A percentile compares a stretch with the other conserved stretches of the same genome.
phyloP scores from a whole-genome alignment of 1,284 basidiomycete genomes.

The Cryptococcus depauperatus region DNA sequence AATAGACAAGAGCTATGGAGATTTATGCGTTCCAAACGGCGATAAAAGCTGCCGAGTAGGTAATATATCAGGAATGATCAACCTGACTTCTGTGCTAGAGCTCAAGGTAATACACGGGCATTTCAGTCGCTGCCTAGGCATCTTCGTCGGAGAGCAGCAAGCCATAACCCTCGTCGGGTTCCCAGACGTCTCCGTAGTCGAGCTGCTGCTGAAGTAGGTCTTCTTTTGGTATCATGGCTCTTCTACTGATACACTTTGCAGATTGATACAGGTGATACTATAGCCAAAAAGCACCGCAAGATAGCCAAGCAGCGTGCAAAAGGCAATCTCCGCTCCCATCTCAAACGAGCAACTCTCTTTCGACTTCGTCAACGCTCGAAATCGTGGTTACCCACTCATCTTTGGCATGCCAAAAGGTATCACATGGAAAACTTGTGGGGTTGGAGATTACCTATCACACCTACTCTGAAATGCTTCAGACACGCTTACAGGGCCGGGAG shows the following conservation, averaged over 20 bases:
- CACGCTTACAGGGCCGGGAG: conserved; percentile 77
- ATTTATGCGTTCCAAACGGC: conserved; percentile 77
- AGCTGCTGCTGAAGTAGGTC: conserved; percentile 66
- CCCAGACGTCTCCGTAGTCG: conserved; percentile 68
- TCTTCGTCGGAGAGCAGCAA: conserved; percentile 78
- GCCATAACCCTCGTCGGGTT: conserved; percentile 84
- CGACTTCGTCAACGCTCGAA: conserved; percentile 52
- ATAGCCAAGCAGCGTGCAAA: conserved; percentile 29
- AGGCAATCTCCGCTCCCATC: conserved; percentile 25
- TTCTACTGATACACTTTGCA: conserved; percentile 35
- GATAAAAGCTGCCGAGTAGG: conserved; percentile 67
- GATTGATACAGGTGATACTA: conserved; percentile 69
- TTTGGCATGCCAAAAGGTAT: conserved; percentile 92
- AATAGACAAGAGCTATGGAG: conserved; percentile 72
- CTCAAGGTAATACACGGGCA: conserved; percentile 62
- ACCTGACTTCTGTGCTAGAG: conserved; percentile 19
- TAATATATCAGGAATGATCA: neutral
- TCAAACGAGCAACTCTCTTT: conserved; percentile 31
- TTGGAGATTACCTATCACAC: conserved; percentile 70
- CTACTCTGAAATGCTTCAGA: conserved; percentile 81
- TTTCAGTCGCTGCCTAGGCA: conserved; percentile 88
- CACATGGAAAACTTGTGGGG: conserved; percentile 86
- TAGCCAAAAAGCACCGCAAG: conserved; percentile 49
- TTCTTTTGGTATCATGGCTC: neutral
- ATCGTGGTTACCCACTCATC: conserved; percentile 82